phyloP scores from a whole-genome alignment of 2,329 filamentous ascomycete genomes.

The Beauveria bassiana region DNA sequence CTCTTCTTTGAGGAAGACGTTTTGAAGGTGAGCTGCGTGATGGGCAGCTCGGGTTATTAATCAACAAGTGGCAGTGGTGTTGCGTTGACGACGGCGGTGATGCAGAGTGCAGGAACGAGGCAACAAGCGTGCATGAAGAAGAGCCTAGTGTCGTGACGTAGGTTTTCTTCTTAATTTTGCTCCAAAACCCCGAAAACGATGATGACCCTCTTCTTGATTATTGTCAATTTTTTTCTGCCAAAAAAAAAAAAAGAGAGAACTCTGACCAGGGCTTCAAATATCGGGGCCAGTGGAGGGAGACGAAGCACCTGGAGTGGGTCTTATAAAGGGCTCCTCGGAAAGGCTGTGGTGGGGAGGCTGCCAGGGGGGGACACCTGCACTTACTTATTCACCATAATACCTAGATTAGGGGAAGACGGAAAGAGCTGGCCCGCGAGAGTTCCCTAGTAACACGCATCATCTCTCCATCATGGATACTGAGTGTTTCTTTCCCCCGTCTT shows the following conservation, averaged over 20 bases:
- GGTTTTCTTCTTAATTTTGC: not conserved
- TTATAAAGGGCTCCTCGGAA: not conserved
- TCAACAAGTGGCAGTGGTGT: not conserved
- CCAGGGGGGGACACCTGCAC: not conserved
- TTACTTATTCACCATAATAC: too few species aligned
- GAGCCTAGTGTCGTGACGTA: not conserved
- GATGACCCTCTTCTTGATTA: slow-evolving; percentile 2
- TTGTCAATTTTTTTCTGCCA: not conserved
- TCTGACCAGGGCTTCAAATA: slow-evolving; percentile 10
- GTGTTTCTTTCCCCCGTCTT: too few species aligned
- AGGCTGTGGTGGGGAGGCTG: not conserved
- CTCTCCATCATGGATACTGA: not conserved
- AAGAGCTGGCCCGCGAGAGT: too few species aligned
- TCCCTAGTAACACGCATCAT: not conserved
- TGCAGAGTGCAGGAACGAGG: slow-evolving; percentile 15
- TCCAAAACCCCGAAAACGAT: not conserved
- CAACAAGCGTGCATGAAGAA: slow-evolving; percentile 1
- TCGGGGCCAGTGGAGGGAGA: slow-evolving; percentile 10
- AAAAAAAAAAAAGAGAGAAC: slow-evolving; percentile 3
- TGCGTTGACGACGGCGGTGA: slow-evolving; percentile 8
- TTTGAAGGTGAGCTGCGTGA: slow-evolving; percentile 57
- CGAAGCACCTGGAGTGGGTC: not conserved
- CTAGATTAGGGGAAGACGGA: too few species aligned
- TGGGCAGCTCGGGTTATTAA: slow-evolving; percentile 42
- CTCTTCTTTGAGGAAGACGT: slow-evolving; percentile 70